Percentiles rank a stretch among this genome's conserved stretches.
Conservation (phyloP, 148 eudicot species). For the Cornus suecica region DNA sequence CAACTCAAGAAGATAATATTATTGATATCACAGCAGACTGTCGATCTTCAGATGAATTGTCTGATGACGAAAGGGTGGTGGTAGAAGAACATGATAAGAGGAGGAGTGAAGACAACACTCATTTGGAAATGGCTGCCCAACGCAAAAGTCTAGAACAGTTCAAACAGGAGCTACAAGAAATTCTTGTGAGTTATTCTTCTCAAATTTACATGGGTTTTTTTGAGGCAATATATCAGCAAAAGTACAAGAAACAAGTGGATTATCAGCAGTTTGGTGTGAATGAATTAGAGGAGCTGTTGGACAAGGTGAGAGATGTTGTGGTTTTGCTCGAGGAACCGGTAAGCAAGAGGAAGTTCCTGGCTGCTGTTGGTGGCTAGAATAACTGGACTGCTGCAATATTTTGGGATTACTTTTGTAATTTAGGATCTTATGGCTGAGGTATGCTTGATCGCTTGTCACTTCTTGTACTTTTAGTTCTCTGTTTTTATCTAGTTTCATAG, state of each 20-base stretch:
- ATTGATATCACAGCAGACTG: slow-evolving; percentile 28
- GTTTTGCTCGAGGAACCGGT: slow-evolving; percentile 62
- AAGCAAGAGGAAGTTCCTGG: slow-evolving; percentile 61
- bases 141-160: slow-evolving; percentile 40
- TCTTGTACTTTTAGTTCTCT: not conserved
- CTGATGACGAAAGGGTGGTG: slow-evolving; percentile 66
- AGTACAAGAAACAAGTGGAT: slow-evolving; percentile 65
- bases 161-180: slow-evolving; percentile 85
- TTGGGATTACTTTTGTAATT: not conserved
- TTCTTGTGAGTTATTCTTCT: slow-evolving; percentile 76
- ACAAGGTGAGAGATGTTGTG: slow-evolving; percentile 76
- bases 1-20: slow-evolving; percentile 36
- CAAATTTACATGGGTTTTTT: slow-evolving; percentile 55
- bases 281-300: slow-evolving; percentile 65
- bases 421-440: slow-evolving; percentile 12
- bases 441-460: slow-evolving; percentile 4
- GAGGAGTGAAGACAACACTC: slow-evolving; percentile 19
- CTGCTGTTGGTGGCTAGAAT: slow-evolving; percentile 49
- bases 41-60: slow-evolving; percentile 76
- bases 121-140: slow-evolving; percentile 9
- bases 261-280: slow-evolving; percentile 61
- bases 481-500: not conserved
- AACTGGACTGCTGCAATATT: not conserved
- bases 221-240: slow-evolving; percentile 75
- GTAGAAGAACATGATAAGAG: slow-evolving; percentile 36